A percentile compares a stretch with the other conserved stretches of the same genome.
phyloP scores from a whole-genome alignment of 768 basidiomycete genomes.

The Mycena pura region DNA sequence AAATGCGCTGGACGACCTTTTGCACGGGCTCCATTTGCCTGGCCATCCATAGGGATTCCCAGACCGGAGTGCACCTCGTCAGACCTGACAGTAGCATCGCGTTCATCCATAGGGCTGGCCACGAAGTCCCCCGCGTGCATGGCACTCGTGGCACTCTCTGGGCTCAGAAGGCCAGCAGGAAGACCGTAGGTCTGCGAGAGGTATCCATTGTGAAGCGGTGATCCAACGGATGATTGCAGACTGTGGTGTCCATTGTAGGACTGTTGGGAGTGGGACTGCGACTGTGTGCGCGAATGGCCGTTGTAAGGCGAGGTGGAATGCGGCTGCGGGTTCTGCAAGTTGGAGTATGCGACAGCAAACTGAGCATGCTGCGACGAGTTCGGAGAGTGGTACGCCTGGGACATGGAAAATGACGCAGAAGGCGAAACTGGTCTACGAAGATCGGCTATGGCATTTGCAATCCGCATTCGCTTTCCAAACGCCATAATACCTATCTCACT shows the following conservation, averaged over 20 bases:
- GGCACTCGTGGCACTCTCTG: constrained; percentile 30
- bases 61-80: constrained; percentile 14
- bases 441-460: constrained; percentile 91
- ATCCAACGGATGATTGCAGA: constrained; percentile 26
- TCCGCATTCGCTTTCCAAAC: constrained; percentile 93
- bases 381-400: constrained; percentile 20
- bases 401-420: constrained; percentile 37
- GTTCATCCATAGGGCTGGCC: constrained; percentile 11
- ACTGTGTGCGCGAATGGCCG: constrained; percentile 48
- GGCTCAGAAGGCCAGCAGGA: constrained; percentile 32
- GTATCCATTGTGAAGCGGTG: constrained; percentile 24
- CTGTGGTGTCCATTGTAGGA: constrained; percentile 47
- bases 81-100: not conserved
- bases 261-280: constrained; percentile 52
- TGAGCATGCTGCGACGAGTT: constrained; percentile 39
- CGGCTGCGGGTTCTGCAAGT: constrained; percentile 27
- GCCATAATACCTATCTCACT: constrained; percentile 91
- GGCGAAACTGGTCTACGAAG: constrained; percentile 72
- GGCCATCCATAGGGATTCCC: constrained; percentile 18
- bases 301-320: constrained; percentile 27
- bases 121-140: constrained; percentile 21
- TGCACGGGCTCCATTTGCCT: constrained; percentile 12
- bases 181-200: constrained; percentile 29
- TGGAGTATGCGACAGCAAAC: constrained; percentile 39
- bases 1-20: constrained; percentile 60